Percentiles rank a stretch among this genome's conserved stretches.
Conservation (phyloP, 495 filamentous ascomycete genomes). For the Penicillium odoratum region DNA sequence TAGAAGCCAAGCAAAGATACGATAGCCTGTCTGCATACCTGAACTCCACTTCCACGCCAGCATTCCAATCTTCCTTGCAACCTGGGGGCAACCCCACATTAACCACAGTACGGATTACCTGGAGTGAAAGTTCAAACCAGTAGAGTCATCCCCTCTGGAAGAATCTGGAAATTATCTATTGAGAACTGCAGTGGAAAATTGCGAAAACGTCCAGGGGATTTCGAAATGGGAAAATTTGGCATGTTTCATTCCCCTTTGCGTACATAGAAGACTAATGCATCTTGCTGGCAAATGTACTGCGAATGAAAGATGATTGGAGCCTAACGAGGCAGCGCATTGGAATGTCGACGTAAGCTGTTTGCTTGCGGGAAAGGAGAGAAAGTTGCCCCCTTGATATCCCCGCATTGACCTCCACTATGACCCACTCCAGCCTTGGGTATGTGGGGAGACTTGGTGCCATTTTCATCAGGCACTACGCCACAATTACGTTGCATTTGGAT, state of each 20-base stretch:
- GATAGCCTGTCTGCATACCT: background rate
- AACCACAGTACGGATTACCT: background rate
- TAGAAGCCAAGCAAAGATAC: too few species aligned
- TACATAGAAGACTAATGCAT: background rate
- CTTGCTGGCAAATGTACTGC: background rate
- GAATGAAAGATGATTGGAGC: background rate
- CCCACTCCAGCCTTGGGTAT: background rate
- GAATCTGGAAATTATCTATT: background rate
- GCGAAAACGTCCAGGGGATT: background rate
- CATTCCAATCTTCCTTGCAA: background rate
- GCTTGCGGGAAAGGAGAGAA: background rate
- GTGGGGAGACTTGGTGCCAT: too few species aligned
- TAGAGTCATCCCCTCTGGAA: background rate
- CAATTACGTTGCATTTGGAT: too few species aligned
- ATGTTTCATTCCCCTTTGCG: background rate
- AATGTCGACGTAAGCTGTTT: background rate
- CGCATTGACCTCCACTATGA: slow-evolving; percentile 4
- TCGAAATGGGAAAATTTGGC: background rate
- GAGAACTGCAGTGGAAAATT: background rate
- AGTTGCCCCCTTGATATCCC: slow-evolving; percentile 6
- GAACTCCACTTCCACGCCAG: background rate
- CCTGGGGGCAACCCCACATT: background rate
- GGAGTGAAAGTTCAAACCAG: background rate
- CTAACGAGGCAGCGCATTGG: background rate
- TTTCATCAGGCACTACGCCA: too few species aligned